Evolutionary conservation across 139 green algal genomes (phyloP).

Genomic region (Pleodorina starrii): DNA sequence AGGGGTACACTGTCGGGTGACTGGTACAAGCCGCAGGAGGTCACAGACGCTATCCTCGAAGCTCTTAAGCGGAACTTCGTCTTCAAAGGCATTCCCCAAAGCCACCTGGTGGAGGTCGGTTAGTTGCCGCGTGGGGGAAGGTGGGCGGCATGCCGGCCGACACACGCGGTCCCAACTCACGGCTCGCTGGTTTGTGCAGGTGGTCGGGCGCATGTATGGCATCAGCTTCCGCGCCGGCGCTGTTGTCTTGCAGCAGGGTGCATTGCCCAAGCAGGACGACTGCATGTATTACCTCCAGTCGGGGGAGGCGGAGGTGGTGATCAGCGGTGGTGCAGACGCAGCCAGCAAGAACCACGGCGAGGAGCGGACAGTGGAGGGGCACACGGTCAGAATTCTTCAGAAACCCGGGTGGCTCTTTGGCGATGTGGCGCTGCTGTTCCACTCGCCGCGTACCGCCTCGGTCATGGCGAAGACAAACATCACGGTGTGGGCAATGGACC

Average conservation of each 20-base stretch:
- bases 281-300: conserved; percentile 83
- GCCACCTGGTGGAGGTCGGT: conserved; percentile 68
- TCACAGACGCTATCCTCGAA: conserved; percentile 66
- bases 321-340: conserved; percentile 62
- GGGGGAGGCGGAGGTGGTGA: conserved; percentile 82
- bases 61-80: conserved; percentile 74
- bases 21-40: conserved; percentile 68
- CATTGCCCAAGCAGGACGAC: conserved; percentile 69
- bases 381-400: conserved; percentile 75
- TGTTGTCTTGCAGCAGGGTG: conserved; percentile 81
- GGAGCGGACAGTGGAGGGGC: conserved; percentile 67
- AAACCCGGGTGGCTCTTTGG: conserved; percentile 84
- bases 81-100: conserved; percentile 74
- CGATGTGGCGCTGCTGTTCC: conserved; percentile 83
- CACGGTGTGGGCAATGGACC: conserved; percentile 78
- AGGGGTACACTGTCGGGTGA: conserved; percentile 5
- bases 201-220: conserved; percentile 74
- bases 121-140: neutral
- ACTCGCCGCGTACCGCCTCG: conserved; percentile 78
- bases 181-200: no score
- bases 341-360: conserved; percentile 50
- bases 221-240: conserved; percentile 67
- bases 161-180: no score
- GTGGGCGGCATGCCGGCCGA: no score
- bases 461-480: conserved; percentile 75